phyloP scores from a whole-genome alignment of 2,329 filamentous ascomycete species.

The Cordyceps sp. region DNA sequence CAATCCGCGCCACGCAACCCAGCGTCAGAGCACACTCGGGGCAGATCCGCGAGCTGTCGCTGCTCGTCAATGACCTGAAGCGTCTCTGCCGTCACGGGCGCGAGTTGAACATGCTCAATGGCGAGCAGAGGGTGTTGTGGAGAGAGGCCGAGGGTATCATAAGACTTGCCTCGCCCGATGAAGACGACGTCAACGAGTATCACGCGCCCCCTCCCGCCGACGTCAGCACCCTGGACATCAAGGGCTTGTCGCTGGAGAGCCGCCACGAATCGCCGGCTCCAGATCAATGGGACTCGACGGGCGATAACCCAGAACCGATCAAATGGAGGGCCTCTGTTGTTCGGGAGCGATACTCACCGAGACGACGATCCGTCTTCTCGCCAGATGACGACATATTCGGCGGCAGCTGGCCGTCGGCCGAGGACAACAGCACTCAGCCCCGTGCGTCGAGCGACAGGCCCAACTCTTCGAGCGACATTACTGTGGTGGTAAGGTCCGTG shows the following conservation, averaged over 20 bases:
- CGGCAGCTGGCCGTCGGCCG: slow-evolving; percentile 24
- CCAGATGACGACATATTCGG: slow-evolving; percentile 53
- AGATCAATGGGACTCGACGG: slow-evolving; percentile 24
- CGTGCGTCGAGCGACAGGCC: slow-evolving; percentile 22
- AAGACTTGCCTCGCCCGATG: slow-evolving; percentile 57
- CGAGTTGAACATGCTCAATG: slow-evolving; percentile 47
- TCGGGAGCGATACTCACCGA: slow-evolving; percentile 32
- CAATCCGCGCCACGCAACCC: slow-evolving; percentile 65
- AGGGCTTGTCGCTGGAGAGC: slow-evolving; percentile 27
- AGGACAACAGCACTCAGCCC: slow-evolving; percentile 21
- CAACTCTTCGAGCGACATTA: slow-evolving; percentile 19
- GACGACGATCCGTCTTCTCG: slow-evolving; percentile 45
- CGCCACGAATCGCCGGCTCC: slow-evolving; percentile 29
- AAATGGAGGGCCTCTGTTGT: slow-evolving; percentile 35
- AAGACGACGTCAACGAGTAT: slow-evolving; percentile 28
- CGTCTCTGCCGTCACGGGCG: slow-evolving; percentile 55
- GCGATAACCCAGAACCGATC: slow-evolving; percentile 23
- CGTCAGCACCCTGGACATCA: slow-evolving; percentile 21
- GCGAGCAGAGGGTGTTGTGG: slow-evolving; percentile 47
- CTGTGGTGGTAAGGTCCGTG: slow-evolving; percentile 40
- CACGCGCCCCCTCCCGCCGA: slow-evolving; percentile 19
- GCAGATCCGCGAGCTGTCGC: slow-evolving; percentile 65
- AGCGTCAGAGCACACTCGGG: slow-evolving; percentile 72
- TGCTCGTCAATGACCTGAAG: slow-evolving; percentile 72
- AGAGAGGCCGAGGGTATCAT: slow-evolving; percentile 78